Percentiles rank a stretch among this genome's conserved stretches.
Evolutionary conservation across 2,329 filamentous ascomycete genomes (phyloP).

Genomic region (Botrytis fragariae): DNA sequence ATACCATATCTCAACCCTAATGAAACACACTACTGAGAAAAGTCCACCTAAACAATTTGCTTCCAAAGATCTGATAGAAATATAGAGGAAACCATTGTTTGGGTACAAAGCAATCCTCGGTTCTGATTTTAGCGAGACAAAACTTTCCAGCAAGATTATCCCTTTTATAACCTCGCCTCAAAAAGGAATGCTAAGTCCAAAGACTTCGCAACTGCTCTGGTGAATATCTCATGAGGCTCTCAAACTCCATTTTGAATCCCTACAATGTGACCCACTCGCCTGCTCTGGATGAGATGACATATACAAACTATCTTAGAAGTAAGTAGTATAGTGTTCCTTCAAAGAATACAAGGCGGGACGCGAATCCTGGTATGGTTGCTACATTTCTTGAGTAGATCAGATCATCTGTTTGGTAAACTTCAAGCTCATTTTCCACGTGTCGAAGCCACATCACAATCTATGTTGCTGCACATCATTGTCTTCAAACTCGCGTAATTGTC

Average conservation of each 20-base stretch:
- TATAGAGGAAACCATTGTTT: rapidly evolving
- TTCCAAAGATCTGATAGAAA: background rate
- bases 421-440: background rate
- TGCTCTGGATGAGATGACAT: rapidly evolving
- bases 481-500: background rate
- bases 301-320: background rate
- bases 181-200: background rate
- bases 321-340: background rate
- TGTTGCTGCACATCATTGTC: background rate
- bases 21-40: rapidly evolving
- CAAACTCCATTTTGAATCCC: background rate
- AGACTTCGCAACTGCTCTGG: background rate
- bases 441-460: background rate
- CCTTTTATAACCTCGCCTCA: background rate
- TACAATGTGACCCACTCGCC: too few relatives aligned
- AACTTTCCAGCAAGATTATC: background rate
- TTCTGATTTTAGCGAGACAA: background rate
- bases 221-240: background rate
- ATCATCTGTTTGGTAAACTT: too few relatives aligned
- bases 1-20: rapidly evolving
- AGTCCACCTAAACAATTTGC: rapidly evolving
- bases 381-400: background rate
- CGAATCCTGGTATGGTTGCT: background rate
- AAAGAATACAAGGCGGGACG: background rate
- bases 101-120: too few relatives aligned